Base-by-base conservation (phyloP, 768 basidiomycete genomes). In the Clitopilus passeckerianus region DNA sequence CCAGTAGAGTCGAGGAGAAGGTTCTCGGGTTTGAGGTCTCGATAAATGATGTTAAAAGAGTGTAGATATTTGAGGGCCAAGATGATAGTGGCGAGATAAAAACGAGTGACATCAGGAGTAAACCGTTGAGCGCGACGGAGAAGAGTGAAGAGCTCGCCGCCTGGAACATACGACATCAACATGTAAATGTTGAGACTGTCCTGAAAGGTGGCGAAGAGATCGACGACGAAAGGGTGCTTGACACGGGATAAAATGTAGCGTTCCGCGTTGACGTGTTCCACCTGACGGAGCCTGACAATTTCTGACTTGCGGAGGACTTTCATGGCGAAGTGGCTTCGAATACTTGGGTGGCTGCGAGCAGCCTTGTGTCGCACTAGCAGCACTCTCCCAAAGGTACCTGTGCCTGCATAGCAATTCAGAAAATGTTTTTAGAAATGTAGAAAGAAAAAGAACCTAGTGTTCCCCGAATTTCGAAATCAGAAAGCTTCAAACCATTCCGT, bases 21-120 rank as follows among this genome's bases (percentile, higher is more conserved):
- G 68, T 99, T 99, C 74, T 99, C 97, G 15, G 97, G 97, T 73
- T 99, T 98, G 65, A 99, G 84, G 74, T 98, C 96, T 46, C 96
- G 93, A 74, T 98, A 98, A 67, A 98, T 93, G 73, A 99, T 96
- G 77, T 98, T 95, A 75, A 91, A 93, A 14, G 89, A 89, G 72
- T 98, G 97, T 5, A 98, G 80, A 65, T 96, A 95, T 76, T 91
- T 93, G 66, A 98, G 81, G 34, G 95, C 97, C 60, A 98, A 86
- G 67, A 97, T 86, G 71, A 98, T 96, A 61, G 91, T 95, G 33
- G 96, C 95, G 63, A 96, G 86, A 75, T 98, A 99, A 76, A 98
- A 99, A 53, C 97, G 87, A 23, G 97, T 95, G 62, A 99, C 97
- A 69, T 99, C 97, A 30, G 96, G 90, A 3, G 93, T 93, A 77